Base-by-base conservation (phyloP, 2,329 filamentous ascomycete species). In the Exophiala sp. region DNA sequence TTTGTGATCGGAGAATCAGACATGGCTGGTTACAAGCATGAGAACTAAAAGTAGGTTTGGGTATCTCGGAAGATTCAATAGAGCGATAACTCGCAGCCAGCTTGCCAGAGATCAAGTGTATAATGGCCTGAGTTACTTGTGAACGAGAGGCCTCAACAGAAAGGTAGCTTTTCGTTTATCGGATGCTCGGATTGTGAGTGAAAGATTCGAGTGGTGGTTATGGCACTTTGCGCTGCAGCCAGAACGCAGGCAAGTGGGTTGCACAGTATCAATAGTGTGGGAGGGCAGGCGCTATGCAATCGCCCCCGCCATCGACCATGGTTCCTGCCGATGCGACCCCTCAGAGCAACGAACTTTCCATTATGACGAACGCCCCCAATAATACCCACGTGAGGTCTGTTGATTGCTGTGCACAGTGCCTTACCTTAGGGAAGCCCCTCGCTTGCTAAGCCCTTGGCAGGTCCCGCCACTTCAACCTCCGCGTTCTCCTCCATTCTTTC, bases 1-100 rank as follows among this genome's bases (percentile, higher is more conserved):
- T 77, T 77, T 62, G 79, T 72, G 55, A 79, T 75, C 51, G 83
- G 83, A 55, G 83, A 85, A 67, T 86, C 83, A 68, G 82, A 81
- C 78, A 80, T 80, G 58, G 42, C 42, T 39, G 44, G 40, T 41
- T 16, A 24, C 36, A 41, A 35, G 40, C 57, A 59, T 59, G 50
- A 34, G 46, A 52, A 45, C 45, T 35, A 20, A 21, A 43, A 11
- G 40, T 21, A 29, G 24, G 24, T 29, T 29, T 29, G 24, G 41
- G 41, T 5, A 14, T 14, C n/a, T 43, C 41, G 41, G 21, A 24
- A 43, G 41, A 20, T 4, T 24, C n/a, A 20, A 24, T 10, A n/a
- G 21, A 24, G 21, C 6, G 41, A 43, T 14, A 2, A 24, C 5
- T 24, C 41, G 9, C 20, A 43, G 41, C 41, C 41, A 32, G 41